phyloP scores from a whole-genome alignment of 371 early-diverging fungal species.

The Phascolomyces articulosus region DNA sequence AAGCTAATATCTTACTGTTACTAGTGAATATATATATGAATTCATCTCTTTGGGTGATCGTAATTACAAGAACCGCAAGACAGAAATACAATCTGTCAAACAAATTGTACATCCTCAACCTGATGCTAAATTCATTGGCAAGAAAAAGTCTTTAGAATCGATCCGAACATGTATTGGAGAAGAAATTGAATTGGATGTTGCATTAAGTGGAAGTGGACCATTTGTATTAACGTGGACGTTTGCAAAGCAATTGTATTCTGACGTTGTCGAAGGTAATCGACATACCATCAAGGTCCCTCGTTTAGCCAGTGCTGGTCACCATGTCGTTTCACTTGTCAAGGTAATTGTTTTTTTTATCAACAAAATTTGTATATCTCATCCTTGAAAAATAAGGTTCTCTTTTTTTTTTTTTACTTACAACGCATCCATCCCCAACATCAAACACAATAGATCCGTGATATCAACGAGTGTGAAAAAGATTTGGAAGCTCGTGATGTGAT shows the following conservation, averaged over 20 bases:
- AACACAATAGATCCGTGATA: conserved; percentile 36
- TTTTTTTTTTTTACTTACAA: no score
- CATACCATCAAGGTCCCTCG: conserved; percentile 41
- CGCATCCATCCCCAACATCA: not conserved
- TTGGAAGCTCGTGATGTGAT: conserved; percentile 47
- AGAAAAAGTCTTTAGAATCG: conserved; percentile 8
- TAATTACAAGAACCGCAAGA: conserved; percentile 41
- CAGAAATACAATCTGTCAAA: conserved; percentile 29
- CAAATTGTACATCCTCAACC: conserved; percentile 57
- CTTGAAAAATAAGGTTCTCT: no score
- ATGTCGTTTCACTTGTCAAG: conserved; percentile 46
- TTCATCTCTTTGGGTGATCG: conserved; percentile 40
- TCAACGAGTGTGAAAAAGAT: conserved; percentile 46
- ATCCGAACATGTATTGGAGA: conserved; percentile 49
- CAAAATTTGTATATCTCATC: not conserved
- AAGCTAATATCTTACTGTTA: not conserved
- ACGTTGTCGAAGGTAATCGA: conserved; percentile 24
- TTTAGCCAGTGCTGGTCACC: conserved; percentile 38
- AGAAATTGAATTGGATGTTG: conserved; percentile 34
- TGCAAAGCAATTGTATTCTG: conserved; percentile 31
- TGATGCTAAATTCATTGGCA: conserved; percentile 42
- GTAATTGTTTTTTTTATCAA: conserved; percentile 11
- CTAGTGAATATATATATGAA: conserved; percentile 47
- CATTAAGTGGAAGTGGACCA: conserved; percentile 45
- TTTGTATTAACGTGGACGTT: conserved; percentile 40